phyloP scores from a whole-genome alignment of 169 alveolate genomes.

The Ichthyophthirius multifiliis region DNA sequence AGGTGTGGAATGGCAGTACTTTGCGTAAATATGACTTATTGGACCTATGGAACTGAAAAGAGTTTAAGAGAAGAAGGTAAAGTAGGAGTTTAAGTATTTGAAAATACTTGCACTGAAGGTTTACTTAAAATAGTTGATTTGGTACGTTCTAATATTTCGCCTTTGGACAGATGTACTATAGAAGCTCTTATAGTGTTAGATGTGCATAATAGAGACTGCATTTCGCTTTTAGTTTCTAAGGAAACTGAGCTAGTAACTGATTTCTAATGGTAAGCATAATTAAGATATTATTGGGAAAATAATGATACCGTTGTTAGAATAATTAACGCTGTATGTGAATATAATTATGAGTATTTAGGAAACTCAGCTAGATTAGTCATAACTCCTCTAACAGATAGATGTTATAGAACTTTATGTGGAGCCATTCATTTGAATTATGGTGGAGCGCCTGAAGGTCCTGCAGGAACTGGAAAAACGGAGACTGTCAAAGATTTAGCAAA shows the following conservation, averaged over 20 bases:
- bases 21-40: slow-evolving; percentile 81
- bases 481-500: slow-evolving; percentile 89
- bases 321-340: slow-evolving; percentile 74
- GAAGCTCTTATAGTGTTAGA: slow-evolving; percentile 92
- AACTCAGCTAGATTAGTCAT: slow-evolving; percentile 85
- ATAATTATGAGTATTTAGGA: slow-evolving; percentile 87
- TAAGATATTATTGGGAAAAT: slow-evolving; percentile 84
- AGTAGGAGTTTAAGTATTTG: slow-evolving; percentile 64
- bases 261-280: slow-evolving; percentile 77
- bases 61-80: slow-evolving; percentile 63
- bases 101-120: slow-evolving; percentile 57
- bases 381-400: slow-evolving; percentile 90
- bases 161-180: slow-evolving; percentile 85
- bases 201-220: slow-evolving; percentile 92
- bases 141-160: slow-evolving; percentile 88
- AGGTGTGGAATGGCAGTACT: slow-evolving; percentile 91
- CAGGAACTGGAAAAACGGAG: slow-evolving; percentile 90
- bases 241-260: slow-evolving; percentile 62
- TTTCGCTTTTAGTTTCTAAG: slow-evolving; percentile 66
- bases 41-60: slow-evolving; percentile 89
- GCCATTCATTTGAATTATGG: slow-evolving; percentile 87
- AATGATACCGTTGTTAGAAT: slow-evolving; percentile 78
- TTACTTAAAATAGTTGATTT: slow-evolving; percentile 84
- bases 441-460: slow-evolving; percentile 93
- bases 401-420: slow-evolving; percentile 85